Base-by-base conservation (phyloP, 2,329 filamentous ascomycete species). In the Fusarium mexicanum region DNA sequence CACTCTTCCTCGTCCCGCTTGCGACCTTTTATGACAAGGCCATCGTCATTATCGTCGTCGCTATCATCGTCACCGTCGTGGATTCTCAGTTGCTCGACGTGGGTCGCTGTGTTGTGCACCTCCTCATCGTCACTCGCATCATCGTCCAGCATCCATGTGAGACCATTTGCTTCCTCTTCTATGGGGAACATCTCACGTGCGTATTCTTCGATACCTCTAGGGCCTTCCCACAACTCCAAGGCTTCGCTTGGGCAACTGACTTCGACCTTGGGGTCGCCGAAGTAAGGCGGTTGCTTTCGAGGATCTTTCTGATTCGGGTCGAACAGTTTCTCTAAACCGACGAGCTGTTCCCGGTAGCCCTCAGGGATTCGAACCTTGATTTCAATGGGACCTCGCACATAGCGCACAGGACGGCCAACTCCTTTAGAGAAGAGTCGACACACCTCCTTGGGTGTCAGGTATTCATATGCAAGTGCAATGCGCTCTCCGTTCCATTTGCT, bases 121-220 rank as follows among this genome's bases (percentile, higher is more conserved):
- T 81, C 82, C n/a, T 84, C 82, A 24, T 82, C 81, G 13, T 80
- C 82, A 40, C 76, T 79, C 31, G 85, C 86, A 44, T 86, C 87
- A 17, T 87, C 87, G 9, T 89, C 87, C 48, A 88, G 80, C 96
- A 98, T 98, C 96, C 96, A 99, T 22, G 93, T 94, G 79, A 96
- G 85, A 10, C 96, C 96, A 81, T 98, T 98, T 38, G 95, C 94
- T 77, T 95, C 93, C 84, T 99, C 96, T 82, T 99, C 96, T 18
- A 98, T 88, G 0, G 94, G 94, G 78, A 98, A 98, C 35, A 97
- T 95, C 81, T 98, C 96, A 55, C 93, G 89, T 3, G 96, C 96
- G 81, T 98, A 99, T 83, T 98, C 96, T 80, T 98, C 95, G 76
- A 98, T 89, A 37, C 94, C 93, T 62, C 96, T 89, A 75, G 94